These are phyloP conservation scores for Alternaria conjuncta DNA, from an alignment of 2,329 filamentous ascomycete genomes.

Conservation along the genomic window DNA sequence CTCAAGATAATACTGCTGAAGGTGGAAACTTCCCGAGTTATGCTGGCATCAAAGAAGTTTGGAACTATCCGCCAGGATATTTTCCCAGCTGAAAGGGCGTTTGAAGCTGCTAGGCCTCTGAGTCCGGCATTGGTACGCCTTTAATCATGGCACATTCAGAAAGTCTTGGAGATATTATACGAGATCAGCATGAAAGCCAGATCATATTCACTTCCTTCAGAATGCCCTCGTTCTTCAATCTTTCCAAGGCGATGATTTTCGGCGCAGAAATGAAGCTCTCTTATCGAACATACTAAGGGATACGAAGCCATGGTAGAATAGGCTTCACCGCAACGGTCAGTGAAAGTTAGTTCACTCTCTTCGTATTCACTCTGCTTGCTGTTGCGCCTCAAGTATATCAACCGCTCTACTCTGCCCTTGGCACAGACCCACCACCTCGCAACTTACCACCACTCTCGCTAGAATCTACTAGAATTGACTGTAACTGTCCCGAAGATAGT, in stretches of 20 bases:
- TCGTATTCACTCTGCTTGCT: not conserved
- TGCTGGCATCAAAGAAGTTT: not conserved
- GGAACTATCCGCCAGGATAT: not conserved
- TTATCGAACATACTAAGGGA: not conserved
- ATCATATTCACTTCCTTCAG: not conserved
- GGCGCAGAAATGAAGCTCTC: not conserved
- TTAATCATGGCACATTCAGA: not conserved
- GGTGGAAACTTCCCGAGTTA: not conserved
- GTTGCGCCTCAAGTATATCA: not conserved
- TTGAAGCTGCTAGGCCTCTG: not conserved
- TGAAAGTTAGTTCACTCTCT: not conserved
- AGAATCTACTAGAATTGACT: not conserved
- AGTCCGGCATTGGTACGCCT: not conserved
- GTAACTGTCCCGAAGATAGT: not conserved
- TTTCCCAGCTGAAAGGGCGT: not conserved
- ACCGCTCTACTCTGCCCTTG: not conserved
- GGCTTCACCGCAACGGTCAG: not conserved
- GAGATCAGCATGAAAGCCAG: not conserved
- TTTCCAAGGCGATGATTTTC: not conserved
- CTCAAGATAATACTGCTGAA: not conserved
- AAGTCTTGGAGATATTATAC: not conserved
- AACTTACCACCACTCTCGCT: not conserved
- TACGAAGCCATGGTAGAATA: not conserved
- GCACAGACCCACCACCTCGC: not conserved
- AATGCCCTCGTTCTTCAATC: not conserved